Conservation (phyloP, 805 yeast genomes). For the Lipomyces mesembrius region DNA sequence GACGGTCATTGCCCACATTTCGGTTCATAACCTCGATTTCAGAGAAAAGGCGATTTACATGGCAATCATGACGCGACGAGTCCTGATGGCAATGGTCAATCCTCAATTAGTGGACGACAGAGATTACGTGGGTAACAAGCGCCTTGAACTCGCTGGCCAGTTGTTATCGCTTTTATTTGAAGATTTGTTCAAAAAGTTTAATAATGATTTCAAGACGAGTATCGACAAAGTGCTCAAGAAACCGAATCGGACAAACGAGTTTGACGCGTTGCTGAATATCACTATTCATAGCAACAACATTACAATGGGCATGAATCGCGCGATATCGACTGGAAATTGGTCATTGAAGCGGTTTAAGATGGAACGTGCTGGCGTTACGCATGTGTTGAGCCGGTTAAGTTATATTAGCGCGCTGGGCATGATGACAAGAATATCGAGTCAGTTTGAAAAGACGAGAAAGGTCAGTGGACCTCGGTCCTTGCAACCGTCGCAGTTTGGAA, state of each 20-base stretch:
- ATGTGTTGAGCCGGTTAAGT: conserved; percentile 86
- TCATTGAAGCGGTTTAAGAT: conserved; percentile 96
- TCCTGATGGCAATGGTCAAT: conserved; percentile 91
- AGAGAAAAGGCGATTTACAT: conserved; percentile 92
- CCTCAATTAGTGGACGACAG: conserved; percentile 97
- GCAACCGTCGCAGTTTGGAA: conserved; percentile 98
- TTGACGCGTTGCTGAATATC: conserved; percentile 88
- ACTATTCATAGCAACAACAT: conserved; percentile 91
- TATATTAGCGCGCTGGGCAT: conserved; percentile 95
- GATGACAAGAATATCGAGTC: conserved; percentile 99
- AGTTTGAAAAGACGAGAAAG: conserved; percentile 95
- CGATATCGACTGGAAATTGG: conserved; percentile 99
- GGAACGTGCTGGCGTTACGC: conserved; percentile 99
- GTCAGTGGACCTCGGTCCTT: conserved; percentile 98
- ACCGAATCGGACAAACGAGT: conserved; percentile 92
- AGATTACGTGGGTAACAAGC: conserved; percentile 97
- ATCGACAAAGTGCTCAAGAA: conserved; percentile 92
- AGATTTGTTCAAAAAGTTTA: conserved; percentile 95
- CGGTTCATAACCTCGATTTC: conserved; percentile 82
- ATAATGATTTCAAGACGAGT: conserved; percentile 89
- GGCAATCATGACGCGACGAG: conserved; percentile 96
- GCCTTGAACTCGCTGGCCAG: conserved; percentile 96
- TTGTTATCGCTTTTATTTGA: conserved; percentile 92
- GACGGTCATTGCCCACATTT: conserved; percentile 91
- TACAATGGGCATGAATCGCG: conserved; percentile 91